Percentiles rank a stretch among this genome's conserved stretches.
phyloP scores from a whole-genome alignment of 139 green algal genomes.

The Limnomonas spitsbergensis region DNA sequence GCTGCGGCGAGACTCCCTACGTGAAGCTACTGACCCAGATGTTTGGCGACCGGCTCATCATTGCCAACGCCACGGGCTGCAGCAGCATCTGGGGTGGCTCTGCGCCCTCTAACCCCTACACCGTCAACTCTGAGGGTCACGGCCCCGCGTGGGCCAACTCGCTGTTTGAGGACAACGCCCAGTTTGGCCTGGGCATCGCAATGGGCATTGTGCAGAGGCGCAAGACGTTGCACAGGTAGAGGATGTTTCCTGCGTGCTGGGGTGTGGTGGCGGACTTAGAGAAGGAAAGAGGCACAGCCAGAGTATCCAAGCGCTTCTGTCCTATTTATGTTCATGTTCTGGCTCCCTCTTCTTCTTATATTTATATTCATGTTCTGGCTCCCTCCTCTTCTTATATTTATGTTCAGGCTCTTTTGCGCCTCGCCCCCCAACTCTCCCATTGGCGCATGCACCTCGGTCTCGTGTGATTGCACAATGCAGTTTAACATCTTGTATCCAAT shows the following conservation, averaged over 20 bases:
- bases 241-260: constrained; percentile 18
- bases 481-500: no score
- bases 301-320: no score
- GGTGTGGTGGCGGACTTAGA: constrained; percentile 22
- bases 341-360: no score
- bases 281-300: constrained; percentile 10
- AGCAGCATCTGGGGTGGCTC: constrained; percentile 57
- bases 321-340: no score
- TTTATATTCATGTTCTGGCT: no score
- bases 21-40: constrained; percentile 52
- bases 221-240: constrained; percentile 22
- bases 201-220: constrained; percentile 53
- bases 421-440: no score
- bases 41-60: constrained; percentile 54
- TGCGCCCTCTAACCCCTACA: constrained; percentile 58
- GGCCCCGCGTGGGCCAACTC: constrained; percentile 64
- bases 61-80: constrained; percentile 64
- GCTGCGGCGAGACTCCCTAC: constrained; percentile 49
- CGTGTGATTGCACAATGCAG: no score
- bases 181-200: constrained; percentile 58
- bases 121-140: constrained; percentile 36
- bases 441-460: no score
- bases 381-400: no score
- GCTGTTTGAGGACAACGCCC: constrained; percentile 55
- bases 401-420: no score